These are phyloP conservation scores for Wallemia ichthyophaga DNA, from an alignment of 1,284 basidiomycete genomes.

Conservation along the genomic window DNA sequence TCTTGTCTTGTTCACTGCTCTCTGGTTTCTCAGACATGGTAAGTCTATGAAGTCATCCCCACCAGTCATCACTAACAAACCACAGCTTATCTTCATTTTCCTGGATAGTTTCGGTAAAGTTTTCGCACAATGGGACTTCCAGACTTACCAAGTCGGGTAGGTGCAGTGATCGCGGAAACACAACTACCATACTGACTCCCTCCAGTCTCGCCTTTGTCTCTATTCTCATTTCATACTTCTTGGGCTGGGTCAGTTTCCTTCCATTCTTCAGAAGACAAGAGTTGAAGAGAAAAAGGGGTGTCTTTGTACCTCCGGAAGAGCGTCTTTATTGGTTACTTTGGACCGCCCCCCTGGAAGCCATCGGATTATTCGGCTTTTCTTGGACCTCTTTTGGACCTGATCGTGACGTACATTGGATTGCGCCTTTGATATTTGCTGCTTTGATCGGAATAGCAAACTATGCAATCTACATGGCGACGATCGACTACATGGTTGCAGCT, in stretches of 20 bases:
- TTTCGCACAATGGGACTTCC: conserved; percentile 18
- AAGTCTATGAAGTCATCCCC: too few relatives aligned
- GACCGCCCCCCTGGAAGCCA: conserved; percentile 13
- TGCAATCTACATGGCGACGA: conserved; percentile 13
- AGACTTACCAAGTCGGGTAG: conserved; percentile 12
- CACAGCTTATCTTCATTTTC: conserved; percentile 18
- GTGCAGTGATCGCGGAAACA: too few relatives aligned
- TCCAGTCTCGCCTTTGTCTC: conserved; percentile 15
- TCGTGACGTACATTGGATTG: conserved; percentile 15
- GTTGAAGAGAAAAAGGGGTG: conserved; percentile 9
- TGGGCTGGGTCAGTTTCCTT: conserved; percentile 16
- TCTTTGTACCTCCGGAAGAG: conserved; percentile 13
- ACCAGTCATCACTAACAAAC: conserved; percentile 15
- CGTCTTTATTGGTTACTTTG: conserved; percentile 16
- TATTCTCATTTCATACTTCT: conserved; percentile 17
- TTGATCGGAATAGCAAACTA: conserved; percentile 18
- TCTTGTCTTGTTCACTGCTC: conserved; percentile 15
- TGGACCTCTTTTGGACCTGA: conserved; percentile 15
- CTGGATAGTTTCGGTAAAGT: conserved; percentile 16
- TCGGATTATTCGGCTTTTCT: conserved; percentile 19
- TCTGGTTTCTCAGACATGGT: background rate
- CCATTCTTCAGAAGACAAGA: conserved; percentile 13
- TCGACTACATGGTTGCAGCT: conserved; percentile 17
- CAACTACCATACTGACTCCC: too few relatives aligned
- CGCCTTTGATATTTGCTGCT: conserved; percentile 16